Conservation (phyloP, 257 asterid species). For the Solanum ossicruentum region DNA sequence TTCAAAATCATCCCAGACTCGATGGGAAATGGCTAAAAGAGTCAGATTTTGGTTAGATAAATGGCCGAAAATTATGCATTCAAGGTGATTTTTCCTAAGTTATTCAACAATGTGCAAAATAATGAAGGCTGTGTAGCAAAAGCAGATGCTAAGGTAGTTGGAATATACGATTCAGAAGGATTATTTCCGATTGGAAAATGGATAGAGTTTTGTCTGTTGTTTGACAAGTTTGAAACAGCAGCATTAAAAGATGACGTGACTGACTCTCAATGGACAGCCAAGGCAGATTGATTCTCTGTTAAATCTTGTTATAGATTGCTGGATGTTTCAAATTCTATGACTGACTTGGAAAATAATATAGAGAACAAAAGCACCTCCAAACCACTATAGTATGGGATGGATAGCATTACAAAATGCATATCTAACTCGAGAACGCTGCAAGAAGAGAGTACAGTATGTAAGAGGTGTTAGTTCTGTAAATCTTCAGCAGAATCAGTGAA, state of each 20-base stretch:
- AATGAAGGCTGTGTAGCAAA: neutral
- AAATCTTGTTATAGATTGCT: neutral
- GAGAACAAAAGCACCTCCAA: neutral
- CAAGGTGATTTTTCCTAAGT: neutral
- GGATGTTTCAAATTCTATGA: neutral
- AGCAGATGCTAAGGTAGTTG: neutral
- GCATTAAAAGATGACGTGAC: neutral
- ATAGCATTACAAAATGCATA: neutral
- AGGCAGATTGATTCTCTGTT: neutral
- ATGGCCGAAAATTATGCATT: neutral
- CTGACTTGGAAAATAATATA: neutral
- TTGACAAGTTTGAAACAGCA: neutral
- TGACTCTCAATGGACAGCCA: neutral
- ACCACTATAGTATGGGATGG: neutral
- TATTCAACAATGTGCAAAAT: neutral
- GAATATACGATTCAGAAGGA: neutral
- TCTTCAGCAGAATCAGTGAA: neutral
- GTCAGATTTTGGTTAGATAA: neutral
- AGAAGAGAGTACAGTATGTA: neutral
- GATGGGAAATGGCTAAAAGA: neutral
- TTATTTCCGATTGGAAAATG: neutral
- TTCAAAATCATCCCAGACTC: neutral
- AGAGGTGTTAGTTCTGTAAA: neutral
- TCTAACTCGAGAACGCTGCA: neutral
- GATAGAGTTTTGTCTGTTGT: neutral